These are phyloP conservation scores for Salix koriyanagi DNA, from an alignment of 345 rosid genomes.

Conservation along the genomic window DNA sequence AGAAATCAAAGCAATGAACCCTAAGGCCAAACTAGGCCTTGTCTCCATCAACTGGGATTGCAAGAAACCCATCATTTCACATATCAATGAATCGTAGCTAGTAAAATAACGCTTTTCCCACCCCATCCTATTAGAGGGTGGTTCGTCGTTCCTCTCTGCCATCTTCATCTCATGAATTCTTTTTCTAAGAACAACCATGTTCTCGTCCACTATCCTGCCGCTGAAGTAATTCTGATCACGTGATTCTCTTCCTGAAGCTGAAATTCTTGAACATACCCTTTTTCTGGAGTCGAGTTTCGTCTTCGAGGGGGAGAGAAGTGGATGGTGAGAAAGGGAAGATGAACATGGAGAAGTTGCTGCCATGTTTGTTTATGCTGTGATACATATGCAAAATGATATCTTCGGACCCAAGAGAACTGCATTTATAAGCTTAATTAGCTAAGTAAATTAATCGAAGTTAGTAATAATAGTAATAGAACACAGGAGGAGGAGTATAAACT, in stretches of 20 bases:
- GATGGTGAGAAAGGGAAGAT: not conserved
- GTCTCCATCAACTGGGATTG: slow-evolving; percentile 55
- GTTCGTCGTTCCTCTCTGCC: slow-evolving; percentile 56
- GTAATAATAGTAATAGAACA: too few species aligned
- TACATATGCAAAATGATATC: not conserved
- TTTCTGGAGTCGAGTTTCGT: not conserved
- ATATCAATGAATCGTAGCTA: slow-evolving; percentile 45
- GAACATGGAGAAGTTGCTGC: slow-evolving; percentile 8
- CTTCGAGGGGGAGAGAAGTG: not conserved
- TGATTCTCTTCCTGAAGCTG: not conserved
- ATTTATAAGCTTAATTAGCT: not conserved
- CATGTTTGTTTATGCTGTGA: slow-evolving; percentile 4
- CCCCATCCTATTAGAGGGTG: slow-evolving; percentile 60
- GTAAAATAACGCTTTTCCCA: slow-evolving; percentile 63
- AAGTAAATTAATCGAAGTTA: not conserved
- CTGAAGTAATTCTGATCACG: slow-evolving; percentile 9
- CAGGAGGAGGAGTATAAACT: too few species aligned
- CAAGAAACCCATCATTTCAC: slow-evolving; percentile 43
- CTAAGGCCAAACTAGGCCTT: slow-evolving; percentile 53
- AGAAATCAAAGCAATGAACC: slow-evolving; percentile 34
- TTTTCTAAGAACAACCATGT: slow-evolving; percentile 41
- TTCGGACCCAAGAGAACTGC: not conserved
- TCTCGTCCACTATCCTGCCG: slow-evolving; percentile 50
- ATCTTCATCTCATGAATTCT: slow-evolving; percentile 21
- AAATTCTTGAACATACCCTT: not conserved